Base-by-base conservation (phyloP, 1,284 basidiomycete genomes). In the Retiboletus flavoniger region DNA sequence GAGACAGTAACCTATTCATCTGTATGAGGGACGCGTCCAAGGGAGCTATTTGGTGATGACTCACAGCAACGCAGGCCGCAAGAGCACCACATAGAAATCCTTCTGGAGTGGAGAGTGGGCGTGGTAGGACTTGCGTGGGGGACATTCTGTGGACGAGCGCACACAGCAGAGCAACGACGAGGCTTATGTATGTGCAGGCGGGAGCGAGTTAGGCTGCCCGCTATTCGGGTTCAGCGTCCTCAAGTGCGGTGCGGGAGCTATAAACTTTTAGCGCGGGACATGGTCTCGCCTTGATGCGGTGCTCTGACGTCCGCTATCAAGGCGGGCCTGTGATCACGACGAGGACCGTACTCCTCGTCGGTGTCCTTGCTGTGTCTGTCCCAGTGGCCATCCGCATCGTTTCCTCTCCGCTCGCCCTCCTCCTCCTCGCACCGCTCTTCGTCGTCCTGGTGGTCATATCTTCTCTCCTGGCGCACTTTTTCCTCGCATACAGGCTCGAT, bases 61-160 rank as follows among this genome's bases (percentile, higher is more conserved):
- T 57, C 42, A 94, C 93, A 38, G 93, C 95, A 42, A 90, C 87
- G 66, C 84, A 91, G 55, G 93, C 95, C 53, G 95, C 95, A 54
- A 93, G 71, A 39, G 90, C 94, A 59, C 95, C 95, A 58, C 89
- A 89, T 24, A 90, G 52, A 70, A 98, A 98, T 34, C 87, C 83
- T 73, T 95, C 94, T 35, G 74, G 60, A 0, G 87, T 89, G 41
- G 84, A 85, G 34, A 91, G 65, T 36, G 76, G 73, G 31, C 64
- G 67, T 5, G 39, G 7, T 9, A 39, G 47, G 21, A 43, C 14
- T 47, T 57, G 60, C 14, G 42, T 45, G 50, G 64, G 53, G 31
- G 66, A 50, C 66, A 69, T 69, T 41, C 21, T 51, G 11, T 38
- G 43, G 32, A 35, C 36, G 48, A 32, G 32, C 21, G 44, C 32